phyloP scores from a whole-genome alignment of 495 filamentous ascomycete genomes.

The Podospora comata region DNA sequence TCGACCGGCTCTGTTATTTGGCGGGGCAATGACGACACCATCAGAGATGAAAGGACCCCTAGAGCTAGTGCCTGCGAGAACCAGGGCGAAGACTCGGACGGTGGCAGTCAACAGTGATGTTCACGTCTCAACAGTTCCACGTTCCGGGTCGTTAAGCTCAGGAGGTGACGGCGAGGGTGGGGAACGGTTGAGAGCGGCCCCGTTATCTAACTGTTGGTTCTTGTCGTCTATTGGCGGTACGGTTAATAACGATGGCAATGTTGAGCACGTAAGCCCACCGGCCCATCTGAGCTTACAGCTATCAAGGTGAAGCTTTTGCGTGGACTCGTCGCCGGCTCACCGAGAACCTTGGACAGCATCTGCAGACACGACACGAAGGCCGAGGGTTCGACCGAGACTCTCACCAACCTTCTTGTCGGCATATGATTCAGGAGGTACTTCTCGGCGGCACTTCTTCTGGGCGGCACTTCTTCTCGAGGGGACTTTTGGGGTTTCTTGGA shows the following conservation, averaged over 20 bases:
- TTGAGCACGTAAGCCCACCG: neutral
- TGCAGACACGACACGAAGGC: neutral
- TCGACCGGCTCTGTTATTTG: conserved; percentile 2
- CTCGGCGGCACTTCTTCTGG: too few relatives aligned
- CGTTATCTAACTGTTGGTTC: neutral
- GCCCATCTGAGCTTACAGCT: neutral
- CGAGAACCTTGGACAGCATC: neutral
- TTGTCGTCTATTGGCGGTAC: neutral
- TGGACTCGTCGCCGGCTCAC: neutral
- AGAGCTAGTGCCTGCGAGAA: neutral
- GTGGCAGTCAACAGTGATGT: neutral
- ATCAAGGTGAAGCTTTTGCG: neutral
- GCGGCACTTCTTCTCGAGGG: too few relatives aligned
- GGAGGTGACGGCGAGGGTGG: neutral
- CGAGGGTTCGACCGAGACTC: neutral
- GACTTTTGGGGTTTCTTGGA: neutral
- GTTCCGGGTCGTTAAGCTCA: neutral
- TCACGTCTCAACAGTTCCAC: neutral
- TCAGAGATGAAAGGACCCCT: neutral
- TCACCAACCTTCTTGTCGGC: neutral
- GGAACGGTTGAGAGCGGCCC: neutral
- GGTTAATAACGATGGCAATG: neutral
- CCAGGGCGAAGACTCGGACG: neutral
- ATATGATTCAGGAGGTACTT: neutral
- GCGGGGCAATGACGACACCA: conserved; percentile 3